phyloP scores from a whole-genome alignment of 2,329 filamentous ascomycete genomes.

The Apiospora kogelbergensis region DNA sequence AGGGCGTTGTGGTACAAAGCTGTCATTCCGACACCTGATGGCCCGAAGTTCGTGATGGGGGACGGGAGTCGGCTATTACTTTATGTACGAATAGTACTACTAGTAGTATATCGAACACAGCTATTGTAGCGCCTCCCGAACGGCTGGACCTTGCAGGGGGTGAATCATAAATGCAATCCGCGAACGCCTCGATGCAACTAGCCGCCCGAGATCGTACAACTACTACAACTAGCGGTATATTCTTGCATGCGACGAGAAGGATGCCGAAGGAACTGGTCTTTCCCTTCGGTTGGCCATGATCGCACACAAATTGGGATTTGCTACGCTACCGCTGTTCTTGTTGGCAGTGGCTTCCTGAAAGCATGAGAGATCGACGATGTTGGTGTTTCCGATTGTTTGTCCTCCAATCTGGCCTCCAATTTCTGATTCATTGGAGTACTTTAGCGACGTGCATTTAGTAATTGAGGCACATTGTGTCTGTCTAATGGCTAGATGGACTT shows the following conservation, averaged over 20 bases:
- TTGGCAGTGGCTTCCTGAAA: neutral
- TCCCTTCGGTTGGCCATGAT: neutral
- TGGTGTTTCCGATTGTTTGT: neutral
- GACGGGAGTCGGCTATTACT: neutral
- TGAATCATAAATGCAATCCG: neutral
- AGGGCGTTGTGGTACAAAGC: neutral
- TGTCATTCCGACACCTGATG: neutral
- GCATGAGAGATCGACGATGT: neutral
- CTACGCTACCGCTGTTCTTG: neutral
- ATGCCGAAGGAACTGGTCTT: neutral
- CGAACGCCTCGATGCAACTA: neutral
- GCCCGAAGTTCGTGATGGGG: neutral
- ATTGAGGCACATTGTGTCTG: neutral
- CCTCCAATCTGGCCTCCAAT: too few relatives aligned
- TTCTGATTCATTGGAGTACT: slow-evolving; percentile 1
- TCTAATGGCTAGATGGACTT: neutral
- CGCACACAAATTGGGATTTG: neutral
- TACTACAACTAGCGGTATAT: neutral
- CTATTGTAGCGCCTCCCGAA: slow-evolving; percentile 3
- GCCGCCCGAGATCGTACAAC: neutral
- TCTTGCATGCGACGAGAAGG: neutral
- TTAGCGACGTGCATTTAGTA: neutral
- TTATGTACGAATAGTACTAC: neutral
- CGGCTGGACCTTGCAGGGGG: neutral
- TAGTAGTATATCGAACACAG: neutral